Percentiles rank a stretch among this genome's conserved stretches.
Evolutionary conservation across 2,329 filamentous ascomycete species (phyloP).

Genomic region (Dryadomyces sulphureus): DNA sequence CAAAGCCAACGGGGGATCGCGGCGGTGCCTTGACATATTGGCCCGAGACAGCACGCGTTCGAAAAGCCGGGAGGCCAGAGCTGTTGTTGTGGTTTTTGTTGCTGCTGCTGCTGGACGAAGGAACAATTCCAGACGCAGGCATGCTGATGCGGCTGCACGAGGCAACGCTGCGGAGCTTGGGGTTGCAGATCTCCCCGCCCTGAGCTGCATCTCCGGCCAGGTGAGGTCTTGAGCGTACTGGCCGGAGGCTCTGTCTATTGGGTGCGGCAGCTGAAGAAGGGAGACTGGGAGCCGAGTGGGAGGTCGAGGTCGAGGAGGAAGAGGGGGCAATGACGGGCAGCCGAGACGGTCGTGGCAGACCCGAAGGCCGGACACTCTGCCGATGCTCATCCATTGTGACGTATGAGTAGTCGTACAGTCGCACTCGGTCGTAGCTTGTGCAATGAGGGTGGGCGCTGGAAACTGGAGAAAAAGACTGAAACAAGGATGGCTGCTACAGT

Average conservation of each 20-base stretch:
- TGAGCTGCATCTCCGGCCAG: neutral
- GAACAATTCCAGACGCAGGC: conserved; percentile 8
- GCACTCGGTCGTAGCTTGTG: no score
- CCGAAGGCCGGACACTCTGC: neutral
- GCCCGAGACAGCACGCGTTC: conserved; percentile 11
- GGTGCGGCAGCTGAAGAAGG: neutral
- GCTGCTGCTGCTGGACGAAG: neutral
- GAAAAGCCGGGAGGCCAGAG: conserved; percentile 5
- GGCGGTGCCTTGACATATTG: conserved; percentile 4
- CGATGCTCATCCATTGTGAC: neutral
- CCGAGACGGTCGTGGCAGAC: conserved; percentile 2
- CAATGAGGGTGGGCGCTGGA: neutral
- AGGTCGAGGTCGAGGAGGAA: neutral
- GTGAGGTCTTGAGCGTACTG: neutral
- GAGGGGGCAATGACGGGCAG: neutral
- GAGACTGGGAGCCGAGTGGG: neutral
- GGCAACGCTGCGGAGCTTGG: conserved; percentile 24
- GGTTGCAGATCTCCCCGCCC: conserved; percentile 20
- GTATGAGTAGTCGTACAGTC: no score
- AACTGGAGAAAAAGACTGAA: neutral
- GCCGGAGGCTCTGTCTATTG: neutral
- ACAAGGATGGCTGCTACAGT: neutral
- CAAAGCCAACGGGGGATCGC: neutral
- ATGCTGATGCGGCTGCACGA: conserved; percentile 23
- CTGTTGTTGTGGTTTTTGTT: neutral